Base-by-base conservation (phyloP, 2,329 filamentous ascomycete species). In the Aspergillus hiratsukae region DNA sequence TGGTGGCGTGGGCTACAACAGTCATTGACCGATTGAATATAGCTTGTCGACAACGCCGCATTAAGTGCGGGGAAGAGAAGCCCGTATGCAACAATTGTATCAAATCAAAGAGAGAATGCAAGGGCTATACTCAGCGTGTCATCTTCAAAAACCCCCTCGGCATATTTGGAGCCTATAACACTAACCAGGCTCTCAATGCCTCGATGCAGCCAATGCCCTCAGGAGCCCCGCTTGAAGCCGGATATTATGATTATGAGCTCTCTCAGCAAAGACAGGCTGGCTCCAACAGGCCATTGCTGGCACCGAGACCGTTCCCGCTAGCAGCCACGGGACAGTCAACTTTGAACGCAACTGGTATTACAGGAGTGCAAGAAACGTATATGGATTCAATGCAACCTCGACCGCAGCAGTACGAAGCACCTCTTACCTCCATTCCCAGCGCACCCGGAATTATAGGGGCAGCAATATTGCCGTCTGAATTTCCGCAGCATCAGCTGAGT, bases 41-140 rank as follows among this genome's bases (percentile, higher is more conserved):
- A 92, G 89, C 94, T 56, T 99, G 94, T 76, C 88, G 94, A 61
- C 93, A 90, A 75, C 87, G 94, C 53, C 89, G 94, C 60, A 97
- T 99, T 75, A 99, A 97, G 76, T 99, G 94, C 73, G 94, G 94
- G 60, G 94, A 97, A 72, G 90, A 91, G 66, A 78, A 77, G 56
- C 76, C 76, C 14, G 72, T 72, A 48, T 78, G 76, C 67, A 74
- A 71, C 58, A 77, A 78, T 60, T 78, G 76, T 61, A 69, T 75
- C 61, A 78, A 78, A 58, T 77, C 76, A 35, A 78, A 75, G 61
- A 68, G 76, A 50, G 71, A 75, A 31, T 78, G 76, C 61, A 74
- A 77, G 56, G 75, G 75, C 29, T 77, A 77, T 63, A 69, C 68
- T 9, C 74, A 73, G 58, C 71, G 72, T 25, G 69, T 76, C 35